phyloP scores from a whole-genome alignment of 352 stramenopile genomes.

The Blastocystis sp. region DNA sequence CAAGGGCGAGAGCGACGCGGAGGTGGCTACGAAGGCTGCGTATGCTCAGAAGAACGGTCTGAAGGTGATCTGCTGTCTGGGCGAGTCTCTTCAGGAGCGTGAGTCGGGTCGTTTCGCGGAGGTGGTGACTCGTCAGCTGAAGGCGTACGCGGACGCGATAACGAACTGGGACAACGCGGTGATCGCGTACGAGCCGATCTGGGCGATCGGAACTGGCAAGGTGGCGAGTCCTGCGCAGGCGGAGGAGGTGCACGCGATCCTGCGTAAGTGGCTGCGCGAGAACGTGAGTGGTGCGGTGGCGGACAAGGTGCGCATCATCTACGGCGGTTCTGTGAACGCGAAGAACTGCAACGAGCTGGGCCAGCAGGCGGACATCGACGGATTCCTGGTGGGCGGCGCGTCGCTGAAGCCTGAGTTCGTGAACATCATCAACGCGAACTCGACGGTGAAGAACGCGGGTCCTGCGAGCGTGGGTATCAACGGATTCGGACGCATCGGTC shows the following conservation, averaged over 20 bases:
- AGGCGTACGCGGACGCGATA: conserved; percentile 76
- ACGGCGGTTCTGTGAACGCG: conserved; percentile 87
- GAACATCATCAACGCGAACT: conserved; percentile 86
- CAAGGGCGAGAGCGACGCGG: conserved; percentile 80
- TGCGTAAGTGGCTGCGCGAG: conserved; percentile 82
- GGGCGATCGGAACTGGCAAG: conserved; percentile 93
- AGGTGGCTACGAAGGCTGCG: conserved; percentile 86
- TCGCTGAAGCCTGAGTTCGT: conserved; percentile 92
- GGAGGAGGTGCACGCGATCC: conserved; percentile 89
- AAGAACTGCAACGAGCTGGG: conserved; percentile 84
- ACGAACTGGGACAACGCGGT: conserved; percentile 87
- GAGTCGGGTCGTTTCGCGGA: conserved; percentile 83
- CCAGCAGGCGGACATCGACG: conserved; percentile 91
- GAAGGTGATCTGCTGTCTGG: conserved; percentile 90
- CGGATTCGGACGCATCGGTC: conserved; percentile 94
- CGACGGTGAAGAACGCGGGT: conserved; percentile 57
- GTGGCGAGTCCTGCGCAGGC: conserved; percentile 94
- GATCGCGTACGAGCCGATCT: conserved; percentile 93
- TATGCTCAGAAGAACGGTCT: conserved; percentile 84
- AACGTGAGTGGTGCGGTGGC: conserved; percentile 84
- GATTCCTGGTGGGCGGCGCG: conserved; percentile 92
- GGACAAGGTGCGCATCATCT: conserved; percentile 86
- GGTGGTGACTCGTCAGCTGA: conserved; percentile 84
- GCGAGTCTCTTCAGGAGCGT: conserved; percentile 86
- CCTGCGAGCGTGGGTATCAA: conserved; percentile 92